Evolutionary conservation across 2,329 filamentous ascomycete genomes (phyloP).

Genomic region (Botrytis fabae): DNA sequence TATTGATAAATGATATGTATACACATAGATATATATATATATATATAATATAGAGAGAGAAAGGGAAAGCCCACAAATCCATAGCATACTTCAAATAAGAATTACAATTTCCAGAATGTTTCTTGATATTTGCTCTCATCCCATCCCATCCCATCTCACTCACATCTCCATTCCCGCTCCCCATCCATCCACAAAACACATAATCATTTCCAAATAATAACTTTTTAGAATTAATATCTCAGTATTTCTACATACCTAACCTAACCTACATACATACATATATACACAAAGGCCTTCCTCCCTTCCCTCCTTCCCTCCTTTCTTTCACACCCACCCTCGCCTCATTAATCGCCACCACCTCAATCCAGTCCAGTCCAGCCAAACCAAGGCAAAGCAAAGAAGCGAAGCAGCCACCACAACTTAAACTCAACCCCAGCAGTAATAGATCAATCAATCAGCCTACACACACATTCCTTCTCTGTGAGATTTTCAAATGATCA

Average conservation of each 20-base stretch:
- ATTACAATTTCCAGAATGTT: no score
- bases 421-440: background rate
- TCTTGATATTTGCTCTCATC: no score
- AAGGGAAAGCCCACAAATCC: no score
- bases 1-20: no score
- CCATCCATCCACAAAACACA: background rate
- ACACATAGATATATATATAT: no score
- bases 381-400: background rate
- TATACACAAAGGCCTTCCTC: background rate
- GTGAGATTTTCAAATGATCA: background rate
- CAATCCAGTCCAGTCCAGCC: background rate
- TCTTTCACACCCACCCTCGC: background rate
- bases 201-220: background rate
- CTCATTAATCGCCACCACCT: background rate
- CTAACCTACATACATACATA: background rate
- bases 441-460: background rate
- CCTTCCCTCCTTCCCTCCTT: background rate
- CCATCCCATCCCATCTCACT: no score
- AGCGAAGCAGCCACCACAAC: background rate
- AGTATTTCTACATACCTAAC: background rate
- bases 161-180: background rate
- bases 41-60: no score
- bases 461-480: background rate
- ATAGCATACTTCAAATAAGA: no score
- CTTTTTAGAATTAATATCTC: background rate